Base-by-base conservation (phyloP, 2,329 filamentous ascomycete genomes). In the Sporothrix humicola region DNA sequence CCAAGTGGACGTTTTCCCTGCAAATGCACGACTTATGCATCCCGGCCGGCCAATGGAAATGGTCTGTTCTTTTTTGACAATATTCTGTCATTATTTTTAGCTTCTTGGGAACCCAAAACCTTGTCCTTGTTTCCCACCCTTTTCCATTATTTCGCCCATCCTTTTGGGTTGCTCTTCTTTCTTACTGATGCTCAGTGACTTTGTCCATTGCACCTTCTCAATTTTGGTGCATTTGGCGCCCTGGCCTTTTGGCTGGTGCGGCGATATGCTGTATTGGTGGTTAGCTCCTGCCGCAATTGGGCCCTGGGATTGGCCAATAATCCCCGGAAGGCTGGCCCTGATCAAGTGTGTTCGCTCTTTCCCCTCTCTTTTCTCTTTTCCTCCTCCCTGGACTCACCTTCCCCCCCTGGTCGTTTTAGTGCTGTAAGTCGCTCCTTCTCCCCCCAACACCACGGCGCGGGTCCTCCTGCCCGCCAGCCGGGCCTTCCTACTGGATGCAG, bases 231-330 rank as follows among this genome's bases (percentile, higher is more conserved):
- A 37, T 69, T 54, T 69, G 46, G 63, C 44, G 44, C 23, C 59
- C 54, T 20, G 50, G 48, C n/a, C 12, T 4, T 50, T 7, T n/a
- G 17, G 23, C 17, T 66, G 42, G 63, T 44, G 63, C 63, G 63
- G 63, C 63, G 46, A 52, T n/a, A 68, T 68, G 46, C 63, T 68
- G 63, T 37, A 31, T 68, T 68, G 6, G 63, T 69, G 65, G 65
- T 31, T 69, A 69, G 65, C 37, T 54, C 17, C 44, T 37, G 15
- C 20, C 46, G 12, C 7, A 50, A 37, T 6, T 12, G 23, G 26
- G 15, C 65, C 13, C 65, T 54, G 65, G 3, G 46, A 69, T 52
- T 69, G 65, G 65, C 4, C 46, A 69, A 69, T 52, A 37, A 2
- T 13, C 13, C 26, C 66, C 66, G 26, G 48, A 42, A 54, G 65